Percentiles rank a stretch among this genome's conserved stretches.
Conservation (phyloP, 768 basidiomycete species). For the Auricularia sp. region DNA sequence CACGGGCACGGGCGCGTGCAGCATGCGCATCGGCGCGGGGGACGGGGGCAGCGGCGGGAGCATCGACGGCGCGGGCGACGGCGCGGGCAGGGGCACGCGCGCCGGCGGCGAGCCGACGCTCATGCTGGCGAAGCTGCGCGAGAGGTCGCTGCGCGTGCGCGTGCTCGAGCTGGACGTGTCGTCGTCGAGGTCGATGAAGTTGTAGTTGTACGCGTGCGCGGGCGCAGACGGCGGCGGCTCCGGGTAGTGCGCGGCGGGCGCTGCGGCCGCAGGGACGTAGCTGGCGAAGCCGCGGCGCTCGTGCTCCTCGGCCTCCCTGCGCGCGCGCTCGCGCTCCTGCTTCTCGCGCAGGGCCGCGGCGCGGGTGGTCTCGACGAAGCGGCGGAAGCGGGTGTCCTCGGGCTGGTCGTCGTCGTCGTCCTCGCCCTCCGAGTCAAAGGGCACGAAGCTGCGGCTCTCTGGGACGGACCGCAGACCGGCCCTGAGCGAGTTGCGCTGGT, state of each 20-base stretch:
- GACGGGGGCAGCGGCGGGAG: not conserved
- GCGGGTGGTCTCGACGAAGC: constrained; percentile 1
- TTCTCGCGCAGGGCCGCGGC: not conserved
- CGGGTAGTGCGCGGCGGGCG: not conserved
- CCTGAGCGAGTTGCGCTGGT: not conserved
- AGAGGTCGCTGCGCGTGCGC: not conserved
- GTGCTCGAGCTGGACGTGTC: constrained; percentile 1
- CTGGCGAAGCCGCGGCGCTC: not conserved
- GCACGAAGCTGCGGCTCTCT: not conserved
- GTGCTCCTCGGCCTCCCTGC: not conserved
- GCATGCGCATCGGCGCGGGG: not conserved
- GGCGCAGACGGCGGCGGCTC: not conserved
- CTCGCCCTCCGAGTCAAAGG: not conserved
- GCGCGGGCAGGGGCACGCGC: not conserved
- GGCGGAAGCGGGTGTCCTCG: not conserved
- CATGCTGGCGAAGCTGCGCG: not conserved
- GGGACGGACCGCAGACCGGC: not conserved
- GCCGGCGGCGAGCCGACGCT: not conserved
- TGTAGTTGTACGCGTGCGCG: not conserved
- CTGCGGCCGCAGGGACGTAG: not conserved
- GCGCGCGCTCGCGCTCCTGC: not conserved
- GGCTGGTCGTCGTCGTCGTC: not conserved
- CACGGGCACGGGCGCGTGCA: not conserved
- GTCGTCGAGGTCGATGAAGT: constrained; percentile 2
- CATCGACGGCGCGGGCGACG: not conserved